phyloP scores from a whole-genome alignment of 805 yeast species.

The Candida rishiriensis region DNA sequence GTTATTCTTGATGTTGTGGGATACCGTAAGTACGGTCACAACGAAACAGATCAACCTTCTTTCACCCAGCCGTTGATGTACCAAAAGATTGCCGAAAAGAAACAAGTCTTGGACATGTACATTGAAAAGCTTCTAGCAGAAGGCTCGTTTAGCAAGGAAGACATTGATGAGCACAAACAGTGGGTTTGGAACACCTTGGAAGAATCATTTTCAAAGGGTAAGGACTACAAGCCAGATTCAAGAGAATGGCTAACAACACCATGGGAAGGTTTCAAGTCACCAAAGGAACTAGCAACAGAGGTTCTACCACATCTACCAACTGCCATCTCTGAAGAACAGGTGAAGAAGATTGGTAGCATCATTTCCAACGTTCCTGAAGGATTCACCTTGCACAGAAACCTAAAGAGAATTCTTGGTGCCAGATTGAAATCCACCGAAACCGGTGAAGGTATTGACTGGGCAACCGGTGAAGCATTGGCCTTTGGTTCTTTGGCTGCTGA shows the following conservation, averaged over 20 bases:
- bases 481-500: slow-evolving; percentile 88
- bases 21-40: slow-evolving; percentile 98
- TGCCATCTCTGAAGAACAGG: slow-evolving; percentile 64
- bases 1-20: slow-evolving; percentile 96
- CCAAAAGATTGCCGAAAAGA: slow-evolving; percentile 82
- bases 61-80: slow-evolving; percentile 99
- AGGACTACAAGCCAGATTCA: slow-evolving; percentile 84
- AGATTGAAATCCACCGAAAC: slow-evolving; percentile 78
- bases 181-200: slow-evolving; percentile 97
- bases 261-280: slow-evolving; percentile 98
- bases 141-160: slow-evolving; percentile 85
- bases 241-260: slow-evolving; percentile 98
- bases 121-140: slow-evolving; percentile 74
- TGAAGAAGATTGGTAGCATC: slow-evolving; percentile 73
- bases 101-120: slow-evolving; percentile 84
- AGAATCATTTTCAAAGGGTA: slow-evolving; percentile 81
- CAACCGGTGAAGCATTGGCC: slow-evolving; percentile 99
- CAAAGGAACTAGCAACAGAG: slow-evolving; percentile 94
- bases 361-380: slow-evolving; percentile 82
- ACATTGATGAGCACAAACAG: slow-evolving; percentile 90
- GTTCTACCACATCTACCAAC: slow-evolving; percentile 95
- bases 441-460: slow-evolving; percentile 97
- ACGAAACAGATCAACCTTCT: slow-evolving; percentile 98
- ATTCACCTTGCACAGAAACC: slow-evolving; percentile 89
- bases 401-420: slow-evolving; percentile 86